These are phyloP conservation scores for Penicillium odoratum DNA, from an alignment of 495 filamentous ascomycete genomes.

Conservation along the genomic window DNA sequence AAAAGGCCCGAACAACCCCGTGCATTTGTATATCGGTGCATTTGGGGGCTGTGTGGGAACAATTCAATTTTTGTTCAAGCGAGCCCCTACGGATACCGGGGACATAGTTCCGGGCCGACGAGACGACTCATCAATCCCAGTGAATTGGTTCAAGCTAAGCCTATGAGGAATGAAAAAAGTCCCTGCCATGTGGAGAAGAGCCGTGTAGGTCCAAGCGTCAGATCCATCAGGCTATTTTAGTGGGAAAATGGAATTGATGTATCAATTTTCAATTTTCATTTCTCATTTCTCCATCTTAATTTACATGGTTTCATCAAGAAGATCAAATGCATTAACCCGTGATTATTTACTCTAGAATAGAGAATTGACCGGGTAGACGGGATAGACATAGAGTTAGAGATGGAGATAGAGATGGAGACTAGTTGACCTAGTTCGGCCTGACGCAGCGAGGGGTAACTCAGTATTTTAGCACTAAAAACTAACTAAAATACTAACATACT, in stretches of 20 bases:
- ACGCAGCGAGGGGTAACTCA: slow-evolving; percentile 1
- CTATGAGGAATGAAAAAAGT: background rate
- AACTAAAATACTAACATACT: too few species aligned
- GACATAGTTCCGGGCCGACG: slow-evolving; percentile 15
- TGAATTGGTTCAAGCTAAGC: background rate
- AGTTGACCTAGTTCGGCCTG: background rate
- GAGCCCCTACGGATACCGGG: slow-evolving; percentile 4
- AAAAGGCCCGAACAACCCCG: background rate
- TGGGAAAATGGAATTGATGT: slow-evolving; percentile 4
- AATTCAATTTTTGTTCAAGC: background rate
- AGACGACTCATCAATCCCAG: slow-evolving; percentile 1
- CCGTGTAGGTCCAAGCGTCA: slow-evolving; percentile 9
- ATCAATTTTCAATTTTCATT: slow-evolving; percentile 1
- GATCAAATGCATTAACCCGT: slow-evolving; percentile 11
- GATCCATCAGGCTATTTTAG: background rate
- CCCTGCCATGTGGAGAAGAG: slow-evolving; percentile 13
- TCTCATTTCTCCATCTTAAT: too few species aligned
- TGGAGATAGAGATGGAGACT: too few species aligned
- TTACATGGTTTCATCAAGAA: background rate
- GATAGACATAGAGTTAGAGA: too few species aligned
- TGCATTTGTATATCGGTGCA: background rate
- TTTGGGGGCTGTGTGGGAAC: background rate
- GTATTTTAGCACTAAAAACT: background rate
- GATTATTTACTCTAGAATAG: too few species aligned
- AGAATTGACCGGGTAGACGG: background rate